These are phyloP conservation scores for Moesziomyces sp. DNA, from an alignment of 1,284 basidiomycete genomes.

Conservation along the genomic window DNA sequence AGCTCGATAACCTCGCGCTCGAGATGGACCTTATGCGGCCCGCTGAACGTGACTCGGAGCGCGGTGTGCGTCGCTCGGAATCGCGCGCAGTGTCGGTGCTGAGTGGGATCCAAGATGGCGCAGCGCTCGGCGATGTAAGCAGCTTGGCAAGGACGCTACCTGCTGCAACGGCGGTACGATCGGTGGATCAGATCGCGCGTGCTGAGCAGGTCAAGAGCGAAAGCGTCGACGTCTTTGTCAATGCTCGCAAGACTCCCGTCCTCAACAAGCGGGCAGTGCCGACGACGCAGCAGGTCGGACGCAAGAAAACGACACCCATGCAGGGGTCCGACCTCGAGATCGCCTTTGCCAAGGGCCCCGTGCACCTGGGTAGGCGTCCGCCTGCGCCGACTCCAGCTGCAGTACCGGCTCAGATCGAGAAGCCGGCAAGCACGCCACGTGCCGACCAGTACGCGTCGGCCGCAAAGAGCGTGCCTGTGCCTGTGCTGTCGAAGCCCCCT, in stretches of 20 bases:
- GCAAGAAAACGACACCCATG: conserved; percentile 35
- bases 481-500: conserved; percentile 19
- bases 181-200: conserved; percentile 26
- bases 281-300: conserved; percentile 8
- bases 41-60: conserved; percentile 6
- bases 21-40: conserved; percentile 70
- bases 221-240: conserved; percentile 33
- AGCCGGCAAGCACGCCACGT: background rate
- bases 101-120: conserved; percentile 19
- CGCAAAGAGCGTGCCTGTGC: conserved; percentile 19
- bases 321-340: conserved; percentile 53
- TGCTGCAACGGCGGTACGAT: conserved; percentile 15
- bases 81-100: conserved; percentile 34
- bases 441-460: conserved; percentile 16
- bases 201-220: conserved; percentile 33
- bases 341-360: conserved; percentile 57
- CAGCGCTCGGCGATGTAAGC: conserved; percentile 18
- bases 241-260: conserved; percentile 42
- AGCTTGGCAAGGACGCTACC: conserved; percentile 32
- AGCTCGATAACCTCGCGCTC: conserved; percentile 73
- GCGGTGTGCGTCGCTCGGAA: conserved; percentile 9
- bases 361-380: conserved; percentile 40
- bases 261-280: conserved; percentile 39
- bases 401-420: background rate
- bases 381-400: conserved; percentile 8